These are phyloP conservation scores for Penicillium soppii DNA, from an alignment of 495 filamentous ascomycete species.

Conservation along the genomic window DNA sequence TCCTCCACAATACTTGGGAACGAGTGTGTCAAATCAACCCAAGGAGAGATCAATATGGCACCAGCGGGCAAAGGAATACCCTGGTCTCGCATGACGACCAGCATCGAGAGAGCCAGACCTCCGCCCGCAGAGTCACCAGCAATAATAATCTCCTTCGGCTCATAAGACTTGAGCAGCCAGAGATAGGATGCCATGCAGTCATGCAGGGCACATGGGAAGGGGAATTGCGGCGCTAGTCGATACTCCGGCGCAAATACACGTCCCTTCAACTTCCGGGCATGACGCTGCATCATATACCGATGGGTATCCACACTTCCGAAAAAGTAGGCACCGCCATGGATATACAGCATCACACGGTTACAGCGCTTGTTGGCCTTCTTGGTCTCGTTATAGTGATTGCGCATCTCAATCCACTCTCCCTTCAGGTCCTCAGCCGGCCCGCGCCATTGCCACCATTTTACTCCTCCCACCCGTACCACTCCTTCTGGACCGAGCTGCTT, in stretches of 20 bases:
- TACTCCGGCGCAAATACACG: slow-evolving; percentile 86
- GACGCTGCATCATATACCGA: slow-evolving; percentile 91
- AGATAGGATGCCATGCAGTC: slow-evolving; percentile 89
- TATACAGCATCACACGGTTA: slow-evolving; percentile 85
- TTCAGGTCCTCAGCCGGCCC: slow-evolving; percentile 57
- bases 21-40: slow-evolving; percentile 91
- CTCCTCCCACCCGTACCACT: slow-evolving; percentile 71
- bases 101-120: slow-evolving; percentile 78
- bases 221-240: slow-evolving; percentile 87
- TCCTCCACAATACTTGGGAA: slow-evolving; percentile 83
- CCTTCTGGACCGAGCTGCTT: slow-evolving; percentile 75
- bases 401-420: slow-evolving; percentile 97
- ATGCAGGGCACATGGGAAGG: slow-evolving; percentile 87
- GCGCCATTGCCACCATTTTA: slow-evolving; percentile 95
- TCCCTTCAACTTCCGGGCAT: slow-evolving; percentile 90
- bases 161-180: slow-evolving; percentile 69
- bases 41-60: slow-evolving; percentile 86
- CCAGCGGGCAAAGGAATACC: slow-evolving; percentile 82
- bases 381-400: slow-evolving; percentile 69
- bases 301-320: slow-evolving; percentile 95
- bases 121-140: slow-evolving; percentile 91
- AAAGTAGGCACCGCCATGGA: slow-evolving; percentile 82
- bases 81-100: slow-evolving; percentile 79
- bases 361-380: slow-evolving; percentile 54
- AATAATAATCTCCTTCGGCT: slow-evolving; percentile 73